Base-by-base conservation (phyloP, 2,329 filamentous ascomycete species). In the Biscogniauxia mediterranea region DNA sequence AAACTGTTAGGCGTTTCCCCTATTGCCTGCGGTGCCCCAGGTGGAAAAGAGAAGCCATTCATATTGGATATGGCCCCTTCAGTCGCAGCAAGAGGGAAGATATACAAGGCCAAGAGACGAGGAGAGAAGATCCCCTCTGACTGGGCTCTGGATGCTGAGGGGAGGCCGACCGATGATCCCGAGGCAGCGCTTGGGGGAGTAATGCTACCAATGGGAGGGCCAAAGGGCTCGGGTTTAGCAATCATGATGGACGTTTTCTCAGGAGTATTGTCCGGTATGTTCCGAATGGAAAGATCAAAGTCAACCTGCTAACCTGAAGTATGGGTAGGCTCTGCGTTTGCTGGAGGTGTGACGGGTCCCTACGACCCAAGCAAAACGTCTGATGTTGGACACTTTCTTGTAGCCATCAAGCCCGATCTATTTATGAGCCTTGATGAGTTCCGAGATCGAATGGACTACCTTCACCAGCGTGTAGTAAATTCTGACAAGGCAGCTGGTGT, bases 241-340 rank as follows among this genome's bases (percentile, higher is more conserved):
- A 85, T 95, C 59, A 94, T 93, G 89, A 95, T 95, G 92, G 91
- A 95, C 71, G 89, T 96, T 1, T 94, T 95, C 71, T 93, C 90
- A 0, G 91, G 91, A 0, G 88, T 91, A 0, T 70, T 95, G 0
- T 92, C 89, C 0, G 72, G 72, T 67, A 52, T 61, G 64, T 28
- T 5, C 23, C 11, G 3, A 8, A 9, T 42, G 49, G 17, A 5
- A 38, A 8, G 51, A 1, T 6, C 23, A 49, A 6, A 23, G 11
- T 5, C 0, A 9, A 46, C 4, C 57, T 54, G 13, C 56, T 66
- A 20, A 63, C 38, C 32, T n/a, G 9, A 19, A 26, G 11, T 19
- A 15, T 49, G 72, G 91, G 91, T 49, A 73, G 91, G 91, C 0
- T 89, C 87, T 32, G 90, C 90, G 0, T 95, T 92, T 75, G 92